phyloP scores from a whole-genome alignment of 2,329 filamentous ascomycete genomes.

The Beauveria scarabaeidicola region DNA sequence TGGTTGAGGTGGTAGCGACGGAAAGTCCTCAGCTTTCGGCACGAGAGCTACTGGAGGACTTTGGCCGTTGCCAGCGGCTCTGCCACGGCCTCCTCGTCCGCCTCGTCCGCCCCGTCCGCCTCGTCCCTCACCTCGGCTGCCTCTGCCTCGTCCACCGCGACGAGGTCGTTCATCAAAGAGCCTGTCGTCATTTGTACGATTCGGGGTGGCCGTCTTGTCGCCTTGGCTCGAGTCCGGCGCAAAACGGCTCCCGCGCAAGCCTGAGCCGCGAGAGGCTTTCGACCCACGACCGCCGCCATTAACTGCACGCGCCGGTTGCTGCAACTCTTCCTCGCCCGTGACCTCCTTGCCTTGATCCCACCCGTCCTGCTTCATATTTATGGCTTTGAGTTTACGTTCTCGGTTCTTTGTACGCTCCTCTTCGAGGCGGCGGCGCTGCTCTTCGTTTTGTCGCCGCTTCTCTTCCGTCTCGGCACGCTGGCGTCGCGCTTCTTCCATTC shows the following conservation, averaged over 20 bases:
- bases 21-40: conserved; percentile 27
- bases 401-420: conserved; percentile 53
- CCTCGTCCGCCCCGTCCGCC: conserved; percentile 16
- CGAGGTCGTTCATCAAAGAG: conserved; percentile 29
- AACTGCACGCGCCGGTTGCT: conserved; percentile 33
- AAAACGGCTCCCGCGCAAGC: conserved; percentile 35
- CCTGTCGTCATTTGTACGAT: conserved; percentile 16
- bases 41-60: conserved; percentile 15
- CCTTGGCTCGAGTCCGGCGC: conserved; percentile 28
- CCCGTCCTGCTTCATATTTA: conserved; percentile 43
- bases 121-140: conserved; percentile 25
- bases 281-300: conserved; percentile 28
- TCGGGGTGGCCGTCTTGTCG: conserved; percentile 25
- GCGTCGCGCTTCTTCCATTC: conserved; percentile 46
- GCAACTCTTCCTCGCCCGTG: conserved; percentile 31
- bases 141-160: conserved; percentile 23
- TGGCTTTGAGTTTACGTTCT: conserved; percentile 52
- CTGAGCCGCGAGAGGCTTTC: conserved; percentile 25
- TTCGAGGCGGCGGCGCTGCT: conserved; percentile 43
- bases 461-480: conserved; percentile 45
- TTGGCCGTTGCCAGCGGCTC: conserved; percentile 8
- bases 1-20: conserved; percentile 24
- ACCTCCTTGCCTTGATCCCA: conserved; percentile 53
- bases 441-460: conserved; percentile 41
- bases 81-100: conserved; percentile 27